Conservation (phyloP, 2,329 filamentous ascomycete species). For the Penicillium nordicum region DNA sequence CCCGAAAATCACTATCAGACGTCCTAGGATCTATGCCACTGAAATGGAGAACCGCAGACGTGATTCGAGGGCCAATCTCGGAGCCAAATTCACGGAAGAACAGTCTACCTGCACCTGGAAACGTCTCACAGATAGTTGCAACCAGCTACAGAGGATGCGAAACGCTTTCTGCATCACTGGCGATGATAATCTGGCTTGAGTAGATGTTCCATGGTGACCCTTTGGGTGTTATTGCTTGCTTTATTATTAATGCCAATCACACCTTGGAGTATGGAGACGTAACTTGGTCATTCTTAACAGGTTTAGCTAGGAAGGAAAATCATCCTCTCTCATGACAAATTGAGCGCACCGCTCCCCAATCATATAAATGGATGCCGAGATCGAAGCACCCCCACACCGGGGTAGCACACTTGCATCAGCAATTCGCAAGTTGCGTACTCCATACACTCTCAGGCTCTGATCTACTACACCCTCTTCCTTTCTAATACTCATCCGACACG, state of each 20-base stretch:
- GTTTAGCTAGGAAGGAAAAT: background rate
- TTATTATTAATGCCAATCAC: background rate
- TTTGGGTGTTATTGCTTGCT: background rate
- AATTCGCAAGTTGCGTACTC: slow-evolving; percentile 1
- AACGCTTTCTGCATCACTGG: background rate
- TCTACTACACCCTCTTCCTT: slow-evolving; percentile 2
- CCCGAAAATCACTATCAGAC: background rate
- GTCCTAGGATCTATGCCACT: background rate
- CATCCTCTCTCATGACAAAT: background rate
- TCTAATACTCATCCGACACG: slow-evolving; percentile 1
- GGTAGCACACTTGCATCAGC: slow-evolving; percentile 5
- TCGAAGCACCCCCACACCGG: background rate
- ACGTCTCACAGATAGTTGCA: background rate
- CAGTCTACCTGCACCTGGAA: background rate
- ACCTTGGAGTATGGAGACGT: too few species aligned
- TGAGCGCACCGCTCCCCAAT: slow-evolving; percentile 2
- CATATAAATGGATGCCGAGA: slow-evolving; percentile 2
- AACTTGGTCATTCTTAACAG: too few species aligned
- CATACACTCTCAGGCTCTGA: background rate
- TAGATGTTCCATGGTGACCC: background rate
- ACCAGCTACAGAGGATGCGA: background rate
- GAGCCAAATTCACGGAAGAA: background rate
- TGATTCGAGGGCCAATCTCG: background rate
- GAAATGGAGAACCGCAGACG: background rate
- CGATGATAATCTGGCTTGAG: background rate